Evolutionary conservation across 176 grass and related monocot genomes (phyloP), one percentile per base, ranked within the genome.

Genomic region (Juncus inflexus): DNA sequence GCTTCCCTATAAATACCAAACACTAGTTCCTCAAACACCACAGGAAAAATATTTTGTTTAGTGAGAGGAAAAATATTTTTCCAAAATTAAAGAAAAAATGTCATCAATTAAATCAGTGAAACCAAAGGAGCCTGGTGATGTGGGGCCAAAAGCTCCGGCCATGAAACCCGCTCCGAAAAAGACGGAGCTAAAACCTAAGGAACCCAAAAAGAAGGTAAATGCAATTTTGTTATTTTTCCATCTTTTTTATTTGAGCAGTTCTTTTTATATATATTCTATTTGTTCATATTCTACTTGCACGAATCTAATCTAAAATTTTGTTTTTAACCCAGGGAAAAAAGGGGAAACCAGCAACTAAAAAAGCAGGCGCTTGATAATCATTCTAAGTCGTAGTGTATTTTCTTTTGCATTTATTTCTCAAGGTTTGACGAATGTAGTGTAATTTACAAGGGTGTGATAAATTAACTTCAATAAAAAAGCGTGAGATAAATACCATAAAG

Each of bases 121-220:
- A 40, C 37, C 62, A 3, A 40, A 54, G 12, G 61, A 54, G n/a
- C n/a, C 47, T 35, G 61, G 37, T 51, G 51, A 58, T 55, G 61
- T 41, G 7, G 50, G 60, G 50, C 61, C 74, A 3, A 77, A 55
- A 7, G 37, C 62, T 15, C 61, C 62, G 51, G 36, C 28, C 38
- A 42, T 57, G 45, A 77, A 77, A 10, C 74, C 13, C 5, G 62
- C 52, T 5, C 37, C 15, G 1, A 77, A 67, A 10, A 67, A 77
- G 62, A 7, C 38, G 1, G 62, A 76, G 35, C 62, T 66, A 35
- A 76, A 67, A 15, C 62, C 61, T 53, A 76, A 57, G 43, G 51
- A 76, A 19, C 63, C 74, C 50, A 77, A 60, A 49, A 77, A 67
- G 73, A 66, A 76, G 73, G 73, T 76, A 52, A 10, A 1, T 3